phyloP scores from a whole-genome alignment of 1,284 basidiomycete species.

The Rhodotorula sp. region DNA sequence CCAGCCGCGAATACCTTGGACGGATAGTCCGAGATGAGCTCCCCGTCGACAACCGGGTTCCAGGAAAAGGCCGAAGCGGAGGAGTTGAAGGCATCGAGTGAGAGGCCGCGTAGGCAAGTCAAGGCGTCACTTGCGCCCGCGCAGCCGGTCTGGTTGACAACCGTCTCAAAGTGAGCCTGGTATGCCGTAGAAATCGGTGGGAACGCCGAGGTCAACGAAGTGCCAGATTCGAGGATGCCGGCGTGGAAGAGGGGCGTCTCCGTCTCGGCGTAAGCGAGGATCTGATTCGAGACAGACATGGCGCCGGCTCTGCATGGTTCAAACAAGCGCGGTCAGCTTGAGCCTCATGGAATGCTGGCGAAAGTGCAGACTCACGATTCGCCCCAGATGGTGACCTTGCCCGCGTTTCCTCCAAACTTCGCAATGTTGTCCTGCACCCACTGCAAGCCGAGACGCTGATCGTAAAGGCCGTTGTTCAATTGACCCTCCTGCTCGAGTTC shows the following conservation, averaged over 20 bases:
- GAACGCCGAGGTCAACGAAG: constrained; percentile 17
- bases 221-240: constrained; percentile 51
- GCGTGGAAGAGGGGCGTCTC: constrained; percentile 45
- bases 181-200: neutral
- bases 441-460: constrained; percentile 31
- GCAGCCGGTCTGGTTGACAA: constrained; percentile 39
- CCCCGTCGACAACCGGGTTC: constrained; percentile 44
- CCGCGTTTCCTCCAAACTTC: constrained; percentile 58
- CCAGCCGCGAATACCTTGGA: constrained; percentile 44
- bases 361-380: constrained; percentile 44
- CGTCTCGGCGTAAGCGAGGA: constrained; percentile 18
- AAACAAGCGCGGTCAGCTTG: neutral
- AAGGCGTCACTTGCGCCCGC: constrained; percentile 28
- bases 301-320: constrained; percentile 13
- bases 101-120: constrained; percentile 46
- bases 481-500: constrained; percentile 44
- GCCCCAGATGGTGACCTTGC: constrained; percentile 49
- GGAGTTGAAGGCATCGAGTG: constrained; percentile 40
- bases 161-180: constrained; percentile 43
- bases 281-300: constrained; percentile 36
- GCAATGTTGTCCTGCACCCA: constrained; percentile 60
- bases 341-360: no score
- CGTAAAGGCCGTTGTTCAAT: constrained; percentile 26
- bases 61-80: constrained; percentile 30
- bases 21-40: constrained; percentile 48